Base-by-base conservation (phyloP, 305 asterid genomes). In the Andrographis paniculata region DNA sequence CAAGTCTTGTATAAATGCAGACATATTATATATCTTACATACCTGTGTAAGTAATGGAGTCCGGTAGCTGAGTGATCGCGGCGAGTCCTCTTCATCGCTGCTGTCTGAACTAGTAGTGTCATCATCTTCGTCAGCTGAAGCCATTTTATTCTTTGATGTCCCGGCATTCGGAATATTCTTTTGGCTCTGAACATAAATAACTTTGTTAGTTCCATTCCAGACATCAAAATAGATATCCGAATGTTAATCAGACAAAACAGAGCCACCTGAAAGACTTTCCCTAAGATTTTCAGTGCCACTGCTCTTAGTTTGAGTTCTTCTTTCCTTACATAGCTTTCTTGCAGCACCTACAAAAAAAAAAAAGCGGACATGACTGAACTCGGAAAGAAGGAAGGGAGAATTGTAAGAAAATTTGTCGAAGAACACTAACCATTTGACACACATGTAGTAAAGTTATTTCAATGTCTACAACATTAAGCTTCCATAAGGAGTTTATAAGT, bases 31-130 rank as follows among this genome's bases (percentile, higher is more conserved):
- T n/a, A n/a, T n/a, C n/a, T n/a, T n/a, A 54, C 9, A 5, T 45
- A 88, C 97, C 94, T 88, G 97, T 18, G 95, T 88, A 65, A 85
- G 64, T 39, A 85, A 53, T 66, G 97, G 97, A 15, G 94, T 78
- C 33, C 74, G 69, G 45, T 79, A 88, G 51, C 76, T 79, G 9
- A 88, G 71, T n/a, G 87, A 55, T 58, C 69, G 58, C 11, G 78
- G 62, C 17, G 87, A 65, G 33, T 85, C 94, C 14, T 84, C 94
- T 48, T 82, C 95, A 39, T 86, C 95, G 43, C 85, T 79, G 54
- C 88, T 85, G 20, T 79, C 87, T 22, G 87, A 78, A 64, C 80
- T 71, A 22, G 89, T 78, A 64, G 78, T 73, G 62, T 76, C 82
- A 1, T 80, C 88, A 16, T 84, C 87, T 13, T 44, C 80, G 47